phyloP scores from a whole-genome alignment of 768 basidiomycete species.

The Tephrocybe sp. region DNA sequence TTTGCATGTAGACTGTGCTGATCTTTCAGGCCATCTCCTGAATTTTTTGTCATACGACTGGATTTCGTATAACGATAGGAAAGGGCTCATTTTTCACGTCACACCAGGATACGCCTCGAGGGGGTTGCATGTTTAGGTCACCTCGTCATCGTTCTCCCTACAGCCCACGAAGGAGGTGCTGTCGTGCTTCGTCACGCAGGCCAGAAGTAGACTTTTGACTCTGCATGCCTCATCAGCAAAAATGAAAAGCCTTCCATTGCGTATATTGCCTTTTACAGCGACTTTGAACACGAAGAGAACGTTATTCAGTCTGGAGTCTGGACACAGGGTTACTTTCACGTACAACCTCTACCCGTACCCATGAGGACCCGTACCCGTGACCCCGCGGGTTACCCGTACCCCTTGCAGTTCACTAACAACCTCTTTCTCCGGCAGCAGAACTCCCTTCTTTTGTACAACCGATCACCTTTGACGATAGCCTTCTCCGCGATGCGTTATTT shows the following conservation, averaged over 20 bases:
- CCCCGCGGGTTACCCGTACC: too few species aligned
- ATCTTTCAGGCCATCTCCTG: too few species aligned
- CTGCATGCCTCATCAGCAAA: slow-evolving; percentile 7
- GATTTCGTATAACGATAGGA: slow-evolving; percentile 17
- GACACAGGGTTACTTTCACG: slow-evolving; percentile 37
- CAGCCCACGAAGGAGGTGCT: slow-evolving; percentile 41
- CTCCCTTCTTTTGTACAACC: not conserved
- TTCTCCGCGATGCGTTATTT: slow-evolving; percentile 14
- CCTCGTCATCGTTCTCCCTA: slow-evolving; percentile 49
- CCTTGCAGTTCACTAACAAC: too few species aligned
- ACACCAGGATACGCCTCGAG: slow-evolving; percentile 46
- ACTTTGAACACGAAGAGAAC: slow-evolving; percentile 38
- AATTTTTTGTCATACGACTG: too few species aligned
- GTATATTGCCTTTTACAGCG: slow-evolving; percentile 34
- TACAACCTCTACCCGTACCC: too few species aligned
- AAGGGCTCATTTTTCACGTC: slow-evolving; percentile 46
- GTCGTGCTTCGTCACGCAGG: slow-evolving; percentile 32
- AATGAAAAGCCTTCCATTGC: slow-evolving; percentile 22
- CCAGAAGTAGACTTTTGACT: slow-evolving; percentile 34
- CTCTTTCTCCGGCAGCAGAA: slow-evolving; percentile 18
- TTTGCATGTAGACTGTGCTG: too few species aligned
- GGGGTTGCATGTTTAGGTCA: slow-evolving; percentile 45
- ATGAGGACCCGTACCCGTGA: too few species aligned
- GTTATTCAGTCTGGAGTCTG: slow-evolving; percentile 33
- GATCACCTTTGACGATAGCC: slow-evolving; percentile 6